These are phyloP conservation scores for Trichosporon ovoides DNA, from an alignment of 1,284 basidiomycete species.

Conservation along the genomic window DNA sequence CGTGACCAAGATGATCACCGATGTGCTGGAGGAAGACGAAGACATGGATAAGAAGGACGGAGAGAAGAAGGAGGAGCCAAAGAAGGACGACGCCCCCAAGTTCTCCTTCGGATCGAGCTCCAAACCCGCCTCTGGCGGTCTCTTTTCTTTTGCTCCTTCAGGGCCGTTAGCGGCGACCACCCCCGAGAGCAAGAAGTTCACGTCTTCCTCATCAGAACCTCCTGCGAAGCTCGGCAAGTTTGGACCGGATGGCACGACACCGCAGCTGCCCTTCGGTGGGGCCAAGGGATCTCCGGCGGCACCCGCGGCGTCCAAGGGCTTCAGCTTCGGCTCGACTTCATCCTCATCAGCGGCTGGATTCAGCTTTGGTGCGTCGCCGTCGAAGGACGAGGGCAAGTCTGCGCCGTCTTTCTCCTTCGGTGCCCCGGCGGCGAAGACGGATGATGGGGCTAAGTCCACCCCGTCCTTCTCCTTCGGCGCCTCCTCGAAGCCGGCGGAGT, in stretches of 20 bases:
- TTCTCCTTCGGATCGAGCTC: conserved; percentile 20
- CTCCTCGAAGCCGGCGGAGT: conserved; percentile 15
- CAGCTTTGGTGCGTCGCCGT: conserved; percentile 6
- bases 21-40: conserved; percentile 32
- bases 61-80: background rate
- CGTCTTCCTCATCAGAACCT: conserved; percentile 26
- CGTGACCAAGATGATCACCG: conserved; percentile 33
- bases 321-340: conserved; percentile 5
- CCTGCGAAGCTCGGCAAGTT: conserved; percentile 41
- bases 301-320: conserved; percentile 8
- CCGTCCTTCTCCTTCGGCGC: conserved; percentile 30
- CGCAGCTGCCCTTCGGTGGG: conserved; percentile 36
- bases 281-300: conserved; percentile 23
- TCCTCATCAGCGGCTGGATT: conserved; percentile 1
- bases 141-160: conserved; percentile 42
- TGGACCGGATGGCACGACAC: conserved; percentile 36
- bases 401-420: conserved; percentile 13
- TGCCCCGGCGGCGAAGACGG: conserved; percentile 1
- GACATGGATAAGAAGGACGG: conserved; percentile 11
- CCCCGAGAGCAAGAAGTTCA: conserved; percentile 35
- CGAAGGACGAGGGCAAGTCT: conserved; percentile 9
- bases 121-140: conserved; percentile 1
- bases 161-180: conserved; percentile 35
- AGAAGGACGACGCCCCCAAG: conserved; percentile 7
- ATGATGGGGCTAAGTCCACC: conserved; percentile 1